Conservation (phyloP, 202 grass and related monocot species). For the Panicum virgatum region DNA sequence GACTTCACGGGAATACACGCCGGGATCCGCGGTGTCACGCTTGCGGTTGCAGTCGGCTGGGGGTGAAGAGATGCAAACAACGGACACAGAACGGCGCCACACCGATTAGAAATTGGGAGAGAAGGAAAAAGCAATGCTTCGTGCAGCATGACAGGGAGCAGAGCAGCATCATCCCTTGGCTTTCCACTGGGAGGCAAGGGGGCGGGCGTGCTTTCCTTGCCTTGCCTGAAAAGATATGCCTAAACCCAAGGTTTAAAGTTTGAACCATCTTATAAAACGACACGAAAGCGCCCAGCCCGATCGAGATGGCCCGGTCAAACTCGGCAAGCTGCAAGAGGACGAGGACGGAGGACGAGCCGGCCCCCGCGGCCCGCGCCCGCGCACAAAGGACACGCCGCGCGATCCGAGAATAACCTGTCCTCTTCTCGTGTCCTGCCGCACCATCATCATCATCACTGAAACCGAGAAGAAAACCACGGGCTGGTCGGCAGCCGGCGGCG, state of each 20-base stretch:
- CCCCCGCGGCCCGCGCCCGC: background rate
- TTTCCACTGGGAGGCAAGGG: background rate
- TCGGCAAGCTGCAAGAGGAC: background rate
- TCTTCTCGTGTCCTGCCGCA: background rate
- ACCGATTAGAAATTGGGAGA: background rate
- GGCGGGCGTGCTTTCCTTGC: background rate
- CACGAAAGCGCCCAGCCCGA: background rate
- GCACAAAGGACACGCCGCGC: background rate
- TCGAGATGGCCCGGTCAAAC: slow-evolving; percentile 11
- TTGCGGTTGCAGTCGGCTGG: background rate
- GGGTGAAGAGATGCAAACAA: background rate
- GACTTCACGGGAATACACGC: background rate
- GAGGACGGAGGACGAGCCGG: background rate
- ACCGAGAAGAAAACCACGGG: slow-evolving; percentile 24
- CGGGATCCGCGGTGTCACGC: no score
- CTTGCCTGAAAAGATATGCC: background rate
- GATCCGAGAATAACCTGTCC: background rate
- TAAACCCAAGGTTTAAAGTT: background rate
- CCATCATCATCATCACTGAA: background rate
- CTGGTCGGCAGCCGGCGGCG: slow-evolving; percentile 22
- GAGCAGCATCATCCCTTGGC: background rate
- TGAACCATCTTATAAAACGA: background rate
- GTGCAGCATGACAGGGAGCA: background rate
- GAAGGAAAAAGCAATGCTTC: background rate
- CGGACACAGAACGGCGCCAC: background rate